Evolutionary conservation across 1,284 basidiomycete species (phyloP).

Genomic region (Cutaneotrichosporon dermatis): DNA sequence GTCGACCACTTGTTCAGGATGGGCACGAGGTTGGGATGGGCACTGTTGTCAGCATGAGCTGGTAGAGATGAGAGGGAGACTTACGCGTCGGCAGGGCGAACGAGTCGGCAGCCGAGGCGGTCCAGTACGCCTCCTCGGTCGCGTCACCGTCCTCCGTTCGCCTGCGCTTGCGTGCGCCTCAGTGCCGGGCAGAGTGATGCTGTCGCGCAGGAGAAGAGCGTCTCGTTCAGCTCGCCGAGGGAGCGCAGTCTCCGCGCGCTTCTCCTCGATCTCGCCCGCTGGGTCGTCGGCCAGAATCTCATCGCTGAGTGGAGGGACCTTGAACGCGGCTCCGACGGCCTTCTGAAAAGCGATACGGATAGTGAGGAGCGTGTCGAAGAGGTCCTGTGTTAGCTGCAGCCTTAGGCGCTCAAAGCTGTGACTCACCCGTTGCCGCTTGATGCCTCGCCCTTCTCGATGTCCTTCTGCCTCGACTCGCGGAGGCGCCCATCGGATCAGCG

Average conservation of each 20-base stretch:
- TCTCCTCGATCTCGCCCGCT: conserved; percentile 26
- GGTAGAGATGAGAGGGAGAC: conserved; percentile 6
- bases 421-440: conserved; percentile 74
- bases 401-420: background rate
- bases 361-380: conserved; percentile 81
- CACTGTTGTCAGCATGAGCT: conserved; percentile 21
- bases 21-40: conserved; percentile 65
- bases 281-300: conserved; percentile 22
- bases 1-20: conserved; percentile 86
- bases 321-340: conserved; percentile 56
- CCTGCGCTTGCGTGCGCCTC: conserved; percentile 13
- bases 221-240: conserved; percentile 37
- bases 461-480: conserved; percentile 41
- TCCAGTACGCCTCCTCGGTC: conserved; percentile 33
- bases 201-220: conserved; percentile 65
- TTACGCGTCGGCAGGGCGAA: conserved; percentile 35
- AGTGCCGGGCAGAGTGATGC: conserved; percentile 26
- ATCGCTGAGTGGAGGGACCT: conserved; percentile 1
- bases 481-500: conserved; percentile 52
- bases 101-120: conserved; percentile 30
- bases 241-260: conserved; percentile 29
- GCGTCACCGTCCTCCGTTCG: conserved; percentile 9
- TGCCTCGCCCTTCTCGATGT: conserved; percentile 64
- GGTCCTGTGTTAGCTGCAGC: conserved; percentile 53
- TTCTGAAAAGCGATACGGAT: conserved; percentile 86